Base-by-base conservation (phyloP, 2,329 filamentous ascomycete species). In the Neofusicoccum sp. region DNA sequence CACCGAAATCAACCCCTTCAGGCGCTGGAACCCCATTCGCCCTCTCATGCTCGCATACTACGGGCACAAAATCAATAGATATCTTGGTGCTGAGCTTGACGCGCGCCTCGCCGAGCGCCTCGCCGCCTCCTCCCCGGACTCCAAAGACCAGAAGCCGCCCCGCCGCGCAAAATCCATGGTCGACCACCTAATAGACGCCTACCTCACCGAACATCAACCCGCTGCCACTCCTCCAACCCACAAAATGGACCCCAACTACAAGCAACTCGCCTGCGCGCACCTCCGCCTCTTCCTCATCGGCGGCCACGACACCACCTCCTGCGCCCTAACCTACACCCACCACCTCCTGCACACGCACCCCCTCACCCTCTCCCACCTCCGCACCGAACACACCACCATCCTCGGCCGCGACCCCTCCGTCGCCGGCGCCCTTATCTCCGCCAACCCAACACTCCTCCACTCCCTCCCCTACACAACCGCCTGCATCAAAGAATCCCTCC, bases 401-500 rank as follows among this genome's bases (percentile, higher is more conserved):
- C 79, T 85, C 43, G 79, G 81, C 16, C 6, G 24, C 1, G 58
- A 60, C 14, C 14, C 14, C 9, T 4, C 8, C 11, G 3, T 31
- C 4, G 57, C 43, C 6, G 45, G 44, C 6, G 6, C 4, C 8
- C 12, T n/a, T 1, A 24, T 60, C 1, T 28, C 26, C 3, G 26
- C 24, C 6, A 4, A 49, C 3, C 58, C 58, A 6, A 5, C 9
- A 60, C 75, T 80, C 3, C 73, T 86, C 53, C 83, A 81, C 68
- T 72, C 77, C 43, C 73, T 86, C 26, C 74, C 77, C 0, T 85
- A 83, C 67, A 83, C 82, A 3, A 71, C 70, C 4, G 82, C 81
- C 28, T 76, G 83, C 6, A 76, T 84, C 63, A 82, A 82, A 61
- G 84, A 86, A 69, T 76, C 77, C 0, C 72, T 86, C 3, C 76